phyloP scores from a whole-genome alignment of 148 eudicot genomes.

The Cornus florida region DNA sequence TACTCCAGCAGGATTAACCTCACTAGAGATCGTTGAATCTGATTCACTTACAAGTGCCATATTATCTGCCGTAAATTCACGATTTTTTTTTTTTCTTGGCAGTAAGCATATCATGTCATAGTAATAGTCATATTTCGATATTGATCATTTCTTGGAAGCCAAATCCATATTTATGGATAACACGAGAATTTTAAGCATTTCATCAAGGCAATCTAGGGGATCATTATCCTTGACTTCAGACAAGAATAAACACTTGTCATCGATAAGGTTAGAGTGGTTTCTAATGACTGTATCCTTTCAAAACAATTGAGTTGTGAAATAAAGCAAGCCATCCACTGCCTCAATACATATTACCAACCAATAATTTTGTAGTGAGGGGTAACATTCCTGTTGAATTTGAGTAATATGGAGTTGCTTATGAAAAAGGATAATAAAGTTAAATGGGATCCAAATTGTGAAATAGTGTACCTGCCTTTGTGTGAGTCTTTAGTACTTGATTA shows the following conservation, averaged over 20 bases:
- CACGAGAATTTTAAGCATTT: conserved; percentile 40
- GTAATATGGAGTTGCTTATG: too few species aligned
- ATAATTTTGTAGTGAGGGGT: too few species aligned
- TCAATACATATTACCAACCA: conserved; percentile 18
- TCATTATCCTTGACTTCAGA: conserved; percentile 75
- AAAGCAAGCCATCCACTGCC: conserved; percentile 43
- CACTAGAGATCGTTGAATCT: conserved; percentile 33
- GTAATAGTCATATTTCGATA: conserved; percentile 54
- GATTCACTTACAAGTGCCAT: conserved; percentile 40
- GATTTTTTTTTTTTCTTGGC: conserved; percentile 27
- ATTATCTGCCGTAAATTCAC: conserved; percentile 39
- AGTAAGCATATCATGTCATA: conserved; percentile 59
- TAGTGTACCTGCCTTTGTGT: too few species aligned
- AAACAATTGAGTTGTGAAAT: conserved; percentile 75
- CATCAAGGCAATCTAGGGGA: conserved; percentile 59
- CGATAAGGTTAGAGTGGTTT: background rate
- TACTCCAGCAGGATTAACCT: conserved; percentile 11
- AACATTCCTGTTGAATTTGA: too few species aligned
- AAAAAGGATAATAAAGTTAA: too few species aligned
- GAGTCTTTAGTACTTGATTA: too few species aligned
- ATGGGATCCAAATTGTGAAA: too few species aligned
- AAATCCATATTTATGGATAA: conserved; percentile 38
- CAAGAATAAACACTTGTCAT: conserved; percentile 38
- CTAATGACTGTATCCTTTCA: conserved; percentile 73
- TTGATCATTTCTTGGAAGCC: conserved; percentile 21